Base-by-base conservation (phyloP, 1,284 basidiomycete species). In the Irpex sp. region DNA sequence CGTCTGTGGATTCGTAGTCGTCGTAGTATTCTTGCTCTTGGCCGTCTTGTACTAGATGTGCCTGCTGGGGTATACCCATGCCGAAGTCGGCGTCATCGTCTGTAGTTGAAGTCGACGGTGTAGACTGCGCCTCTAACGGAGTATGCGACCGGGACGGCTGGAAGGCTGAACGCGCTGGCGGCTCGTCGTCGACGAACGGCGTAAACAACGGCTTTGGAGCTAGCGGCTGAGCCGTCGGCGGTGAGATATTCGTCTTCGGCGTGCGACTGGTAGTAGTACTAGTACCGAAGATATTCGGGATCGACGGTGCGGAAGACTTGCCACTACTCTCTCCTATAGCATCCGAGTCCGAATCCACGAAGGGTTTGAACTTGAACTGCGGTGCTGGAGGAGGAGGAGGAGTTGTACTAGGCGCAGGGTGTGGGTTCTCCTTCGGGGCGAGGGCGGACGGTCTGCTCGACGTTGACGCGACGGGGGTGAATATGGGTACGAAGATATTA, bases 311-410 rank as follows among this genome's bases (percentile, higher is more conserved):
- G 4, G 64, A 34, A 1, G 63, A 47, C 48, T 81, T 78, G 31
- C 31, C 4, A 31, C 31, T 31, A 5, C 31, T 15, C 79, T 76
- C 11, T 31, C 15, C 54, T 56, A 19, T n/a, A 44, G 40, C 11
- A 4, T 44, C 9, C 9, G 54, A 7, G 4, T 31, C 54, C 0
- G 54, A 56, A 61, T 86, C 85, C 9, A 79, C 76, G 65, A 86
- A 84, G 0, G 86, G 84, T 38, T 77, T 79, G 70, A 87, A 70
- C 55, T 64, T 69, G 15, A 64, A 40, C 4, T 49, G 47, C 57
- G 48, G 11, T 57, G 57, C 38, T 37, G 52, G 75, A 78, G 5
- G 31, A 2, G 31, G 31, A 4, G 31, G 31, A 31, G 31, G 31
- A 2, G 31, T 31, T 4, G 31, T 31, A 5, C 3, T 75, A 71